phyloP scores from a whole-genome alignment of 2,329 filamentous ascomycete species.

The Aspergillus brasiliensis region DNA sequence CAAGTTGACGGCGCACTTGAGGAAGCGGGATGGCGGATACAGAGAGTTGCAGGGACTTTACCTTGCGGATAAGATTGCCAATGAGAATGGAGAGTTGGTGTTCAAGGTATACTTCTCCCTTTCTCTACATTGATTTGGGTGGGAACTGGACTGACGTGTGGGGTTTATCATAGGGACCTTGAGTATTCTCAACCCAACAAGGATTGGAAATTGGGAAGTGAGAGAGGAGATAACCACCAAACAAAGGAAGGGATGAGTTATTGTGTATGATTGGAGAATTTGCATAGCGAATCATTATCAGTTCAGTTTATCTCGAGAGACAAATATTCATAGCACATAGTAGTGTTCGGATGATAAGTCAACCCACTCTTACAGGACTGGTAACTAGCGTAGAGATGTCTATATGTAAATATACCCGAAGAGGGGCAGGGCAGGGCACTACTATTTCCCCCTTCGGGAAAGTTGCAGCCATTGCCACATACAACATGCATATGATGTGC shows the following conservation, averaged over 20 bases:
- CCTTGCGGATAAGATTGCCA: constrained; percentile 22
- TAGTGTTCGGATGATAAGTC: too few relatives aligned
- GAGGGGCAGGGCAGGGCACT: too few relatives aligned
- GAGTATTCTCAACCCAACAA: not conserved
- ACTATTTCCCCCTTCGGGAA: too few relatives aligned
- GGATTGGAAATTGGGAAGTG: not conserved
- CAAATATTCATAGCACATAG: too few relatives aligned
- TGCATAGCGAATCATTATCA: not conserved
- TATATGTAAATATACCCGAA: too few relatives aligned
- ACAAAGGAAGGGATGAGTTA: not conserved
- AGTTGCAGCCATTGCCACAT: too few relatives aligned
- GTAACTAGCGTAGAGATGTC: too few relatives aligned
- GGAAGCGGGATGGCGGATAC: constrained; percentile 13
- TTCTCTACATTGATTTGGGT: not conserved
- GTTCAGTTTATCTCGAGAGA: too few relatives aligned
- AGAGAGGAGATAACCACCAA: not conserved
- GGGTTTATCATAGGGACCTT: not conserved
- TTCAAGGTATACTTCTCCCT: constrained; percentile 15
- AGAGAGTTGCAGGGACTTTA: constrained; percentile 20
- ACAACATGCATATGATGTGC: too few relatives aligned
- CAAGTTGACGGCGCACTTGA: constrained; percentile 21
- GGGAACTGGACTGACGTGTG: not conserved
- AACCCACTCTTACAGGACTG: too few relatives aligned
- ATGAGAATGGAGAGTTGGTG: constrained; percentile 18
- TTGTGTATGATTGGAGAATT: not conserved